These are phyloP conservation scores for Globisporangium lucens DNA, from an alignment of 352 stramenopile genomes.

Conservation along the genomic window DNA sequence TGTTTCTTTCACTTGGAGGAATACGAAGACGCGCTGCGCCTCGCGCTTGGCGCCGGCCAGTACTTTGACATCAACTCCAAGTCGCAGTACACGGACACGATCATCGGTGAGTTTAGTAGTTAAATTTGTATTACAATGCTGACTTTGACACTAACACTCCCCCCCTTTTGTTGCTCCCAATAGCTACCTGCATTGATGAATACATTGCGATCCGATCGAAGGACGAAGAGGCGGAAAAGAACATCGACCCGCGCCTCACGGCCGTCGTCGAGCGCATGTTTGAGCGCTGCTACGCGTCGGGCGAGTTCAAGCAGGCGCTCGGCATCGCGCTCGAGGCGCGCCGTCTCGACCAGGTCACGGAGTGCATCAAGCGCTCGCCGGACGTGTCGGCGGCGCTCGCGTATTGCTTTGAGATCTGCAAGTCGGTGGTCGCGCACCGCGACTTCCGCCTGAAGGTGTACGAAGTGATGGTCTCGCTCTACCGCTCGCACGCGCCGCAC, in stretches of 20 bases:
- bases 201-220: slow-evolving; percentile 92
- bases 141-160: neutral
- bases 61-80: slow-evolving; percentile 94
- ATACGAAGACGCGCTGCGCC: slow-evolving; percentile 92
- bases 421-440: slow-evolving; percentile 90
- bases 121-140: neutral
- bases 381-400: slow-evolving; percentile 77
- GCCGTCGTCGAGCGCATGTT: slow-evolving; percentile 98
- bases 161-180: neutral
- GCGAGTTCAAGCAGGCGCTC: slow-evolving; percentile 95
- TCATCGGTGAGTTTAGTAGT: slow-evolving; percentile 75
- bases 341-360: slow-evolving; percentile 90
- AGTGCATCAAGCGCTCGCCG: slow-evolving; percentile 85
- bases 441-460: slow-evolving; percentile 95
- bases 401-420: slow-evolving; percentile 94
- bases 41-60: slow-evolving; percentile 93
- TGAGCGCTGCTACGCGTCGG: slow-evolving; percentile 93
- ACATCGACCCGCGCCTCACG: slow-evolving; percentile 90
- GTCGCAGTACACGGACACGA: slow-evolving; percentile 96
- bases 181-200: slow-evolving; percentile 95
- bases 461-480: slow-evolving; percentile 87
- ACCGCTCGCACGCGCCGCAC: slow-evolving; percentile 53
- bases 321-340: slow-evolving; percentile 96
- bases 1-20: slow-evolving; percentile 99
- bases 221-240: slow-evolving; percentile 67